Evolutionary conservation across 1,284 basidiomycete species (phyloP), one percentile per base, ranked within the genome.

Genomic region (Paramarasmius palmivorus): DNA sequence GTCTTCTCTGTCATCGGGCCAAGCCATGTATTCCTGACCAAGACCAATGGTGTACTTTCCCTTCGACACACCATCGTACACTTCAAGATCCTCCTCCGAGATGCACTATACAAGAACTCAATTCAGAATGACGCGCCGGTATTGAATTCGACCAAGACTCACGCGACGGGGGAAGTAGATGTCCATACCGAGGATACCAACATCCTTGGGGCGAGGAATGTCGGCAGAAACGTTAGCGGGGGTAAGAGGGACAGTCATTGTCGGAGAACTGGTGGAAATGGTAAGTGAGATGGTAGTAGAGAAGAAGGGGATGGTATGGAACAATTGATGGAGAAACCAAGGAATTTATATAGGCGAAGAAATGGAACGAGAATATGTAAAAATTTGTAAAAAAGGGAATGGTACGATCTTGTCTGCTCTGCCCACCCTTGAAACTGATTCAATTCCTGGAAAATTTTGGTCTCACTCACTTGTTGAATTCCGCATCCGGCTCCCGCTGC

Each of bases 11-110:
- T 97, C 95, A 68, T 97, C 95, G 59, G 92, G 93, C 82, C 91
- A 97, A 35, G 94, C 93, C 96, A 99, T 99, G 80, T 86, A 95
- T 74, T 98, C 88, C 73, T 98, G 94, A 56, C 96, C 97, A 45
- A 99, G 89, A 67, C 97, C 97, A 68, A 99, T 98, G 64, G 97
- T 99, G 82, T 99, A 99, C 77, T 99, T 98, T 62, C 97, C 96
- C 72, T 93, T 88, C 59, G 93, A 76, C 39, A 97, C 97, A 65
- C 93, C 93, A 68, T 99, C 96, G 74, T 93, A 99, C 59, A 85
- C 90, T 73, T 99, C 96, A 53, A 98, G 86, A 63, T 92, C 94
- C 52, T 88, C 86, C 75, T 97, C 93, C n/a, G 92, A 93, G 75
- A 97, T 91, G 75, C 93, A 95, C 89, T 93, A 23, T 29, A 49